Base-by-base conservation (phyloP, 2,329 filamentous ascomycete genomes). In the Penicillium janthinellum region DNA sequence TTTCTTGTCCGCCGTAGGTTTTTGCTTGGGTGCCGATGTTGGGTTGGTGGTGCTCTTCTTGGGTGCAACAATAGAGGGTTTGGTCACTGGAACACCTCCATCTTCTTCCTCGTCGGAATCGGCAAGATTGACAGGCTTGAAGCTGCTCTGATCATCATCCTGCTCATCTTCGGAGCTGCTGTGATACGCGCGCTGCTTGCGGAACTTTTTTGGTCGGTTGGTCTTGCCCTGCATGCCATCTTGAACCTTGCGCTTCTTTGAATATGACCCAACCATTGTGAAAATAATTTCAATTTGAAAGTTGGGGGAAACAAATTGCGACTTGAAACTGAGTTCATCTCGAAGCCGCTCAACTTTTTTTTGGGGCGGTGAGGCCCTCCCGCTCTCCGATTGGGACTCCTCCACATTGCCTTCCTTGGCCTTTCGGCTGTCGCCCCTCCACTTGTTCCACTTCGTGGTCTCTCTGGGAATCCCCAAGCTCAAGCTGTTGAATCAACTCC, bases 161-260 rank as follows among this genome's bases (percentile, higher is more conserved):
- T 80, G 77, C 57, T 86, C 83, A 47, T 87, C 85, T 59, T 84
- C 84, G 35, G 85, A 88, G 71, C 77, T 76, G 75, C 84, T 88
- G 81, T 88, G 83, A 77, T 90, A 89, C 59, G 81, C 77, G 65
- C 77, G 78, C 72, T 89, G 86, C 73, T 86, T 87, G 74, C 85
- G 86, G 72, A 86, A 81, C 68, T 86, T 86, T 73, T 81, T 80
- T 35, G 81, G 79, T 48, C 78, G 73, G 28, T 81, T 79, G 52
- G 78, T 78, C 67, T 82, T 82, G 48, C 82, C 82, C 54, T 81
- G 79, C 74, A 85, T 81, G 54, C 82, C 82, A 56, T 88, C 85
- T 58, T 86, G 83, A 28, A 84, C 81, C 73, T 86, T 85, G 71
- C 86, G 81, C 69, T 87, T 85, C 73, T 81, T 82, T 6, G 73